phyloP scores from a whole-genome alignment of 1,284 basidiomycete species.

The Leccinum griseonigrum region DNA sequence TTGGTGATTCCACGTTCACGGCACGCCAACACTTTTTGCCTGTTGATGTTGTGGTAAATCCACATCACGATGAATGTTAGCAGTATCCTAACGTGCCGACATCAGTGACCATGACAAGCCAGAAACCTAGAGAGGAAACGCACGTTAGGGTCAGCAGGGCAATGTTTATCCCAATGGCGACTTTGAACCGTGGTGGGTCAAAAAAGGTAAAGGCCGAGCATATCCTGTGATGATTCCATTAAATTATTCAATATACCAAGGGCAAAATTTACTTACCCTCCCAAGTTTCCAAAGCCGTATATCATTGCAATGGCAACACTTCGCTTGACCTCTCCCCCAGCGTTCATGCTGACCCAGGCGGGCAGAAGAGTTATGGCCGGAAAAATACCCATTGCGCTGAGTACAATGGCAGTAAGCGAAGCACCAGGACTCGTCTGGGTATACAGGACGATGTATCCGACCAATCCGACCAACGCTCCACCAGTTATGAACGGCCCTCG shows the following conservation, averaged over 20 bases:
- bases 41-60: conserved; percentile 38
- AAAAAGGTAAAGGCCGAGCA: conserved; percentile 45
- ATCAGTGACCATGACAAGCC: conserved; percentile 1
- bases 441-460: conserved; percentile 45
- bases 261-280: conserved; percentile 39
- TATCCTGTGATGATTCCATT: conserved; percentile 28
- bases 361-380: conserved; percentile 47
- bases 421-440: conserved; percentile 34
- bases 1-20: conserved; percentile 38
- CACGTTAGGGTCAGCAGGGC: conserved; percentile 24
- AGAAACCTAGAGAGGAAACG: conserved; percentile 3
- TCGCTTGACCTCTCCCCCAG: conserved; percentile 52
- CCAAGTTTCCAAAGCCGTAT: conserved; percentile 51
- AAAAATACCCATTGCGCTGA: conserved; percentile 52
- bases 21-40: conserved; percentile 39
- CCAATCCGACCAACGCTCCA: conserved; percentile 34
- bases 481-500: conserved; percentile 44
- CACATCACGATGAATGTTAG: conserved; percentile 34
- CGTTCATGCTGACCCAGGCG: conserved; percentile 56
- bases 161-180: conserved; percentile 46
- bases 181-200: conserved; percentile 44
- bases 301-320: conserved; percentile 54
- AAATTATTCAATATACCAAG: not conserved
- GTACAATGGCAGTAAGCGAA: conserved; percentile 48
- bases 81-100: conserved; percentile 19